Evolutionary conservation across 1,139 yeast species (phyloP), one percentile per base, ranked within the genome.

Genomic region (Saccharomyces hybrid): DNA sequence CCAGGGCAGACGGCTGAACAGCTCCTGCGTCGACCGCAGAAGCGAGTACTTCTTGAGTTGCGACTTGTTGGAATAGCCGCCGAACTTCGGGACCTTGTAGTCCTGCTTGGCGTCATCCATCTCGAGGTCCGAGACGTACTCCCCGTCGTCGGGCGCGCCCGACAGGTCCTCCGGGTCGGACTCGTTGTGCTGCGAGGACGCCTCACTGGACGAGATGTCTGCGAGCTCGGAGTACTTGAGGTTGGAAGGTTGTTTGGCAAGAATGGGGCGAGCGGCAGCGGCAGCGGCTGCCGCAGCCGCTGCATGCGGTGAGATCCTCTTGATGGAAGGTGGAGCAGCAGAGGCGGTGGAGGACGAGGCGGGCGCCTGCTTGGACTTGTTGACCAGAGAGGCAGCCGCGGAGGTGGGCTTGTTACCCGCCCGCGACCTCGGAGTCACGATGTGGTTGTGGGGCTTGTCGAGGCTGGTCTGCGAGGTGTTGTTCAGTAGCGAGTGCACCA

Each of bases 1-100:
- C 93, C 96, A 90, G 2, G 88, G 86, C 4, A 91, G 84, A 8
- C 78, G 77, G 44, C 84, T 84, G 69, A 89, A 88, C 31, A 86
- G 74, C 58, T 81, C 80, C 12, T 76, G 73, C 32, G 78, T 76
- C 54, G 75, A 73, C 31, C 73, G 67, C 27, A 83, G 70, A 8
- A 77, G 51, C 69, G 63, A 76, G 74, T 60, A 78, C 67, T 63
- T 67, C 7, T 62, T 54, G 11, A 38, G 14, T 31, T 64, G 67
- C 2, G 68, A 68, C 50, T 78, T 78, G 55, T 76, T 78, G 0
- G 91, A 84, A 62, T 81, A 84, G 2, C 93, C 93, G 8, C 93
- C 93, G 70, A 77, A 86, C n/a, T 88, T 87, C 0, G 91, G 86
- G 47, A 85, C 74, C 52, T 71, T 56, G 50, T 60, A 61, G 38